These are phyloP conservation scores for Pythium chondricola DNA, from an alignment of 352 stramenopile species.

Conservation along the genomic window DNA sequence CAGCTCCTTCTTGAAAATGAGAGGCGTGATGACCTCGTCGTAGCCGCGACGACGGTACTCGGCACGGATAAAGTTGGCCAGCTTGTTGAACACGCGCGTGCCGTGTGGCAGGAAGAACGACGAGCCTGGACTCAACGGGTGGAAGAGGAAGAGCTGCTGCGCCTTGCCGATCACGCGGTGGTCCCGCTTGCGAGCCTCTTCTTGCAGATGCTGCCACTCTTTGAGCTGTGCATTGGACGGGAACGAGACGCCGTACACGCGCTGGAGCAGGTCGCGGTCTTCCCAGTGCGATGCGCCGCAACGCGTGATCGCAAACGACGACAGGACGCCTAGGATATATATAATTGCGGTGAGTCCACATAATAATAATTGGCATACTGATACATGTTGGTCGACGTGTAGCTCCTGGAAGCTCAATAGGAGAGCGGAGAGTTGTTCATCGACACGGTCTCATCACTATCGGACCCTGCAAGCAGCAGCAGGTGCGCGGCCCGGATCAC, in stretches of 20 bases:
- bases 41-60: slow-evolving; percentile 91
- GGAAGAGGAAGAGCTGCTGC: slow-evolving; percentile 97
- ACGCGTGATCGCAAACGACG: slow-evolving; percentile 94
- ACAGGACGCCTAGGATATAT: slow-evolving; percentile 60
- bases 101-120: slow-evolving; percentile 98
- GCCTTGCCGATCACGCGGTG: slow-evolving; percentile 92
- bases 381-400: slow-evolving; percentile 72
- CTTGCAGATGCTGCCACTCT: slow-evolving; percentile 83
- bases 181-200: slow-evolving; percentile 96
- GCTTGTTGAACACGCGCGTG: slow-evolving; percentile 97
- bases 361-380: neutral
- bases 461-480: too few species aligned
- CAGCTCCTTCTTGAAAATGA: slow-evolving; percentile 97
- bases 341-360: neutral
- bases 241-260: slow-evolving; percentile 97
- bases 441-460: slow-evolving; percentile 28
- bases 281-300: slow-evolving; percentile 93
- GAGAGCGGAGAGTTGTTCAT: slow-evolving; percentile 72
- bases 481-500: too few species aligned
- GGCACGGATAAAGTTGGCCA: slow-evolving; percentile 81
- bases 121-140: slow-evolving; percentile 93
- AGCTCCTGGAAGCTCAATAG: slow-evolving; percentile 64
- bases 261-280: slow-evolving; percentile 89
- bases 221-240: slow-evolving; percentile 86
- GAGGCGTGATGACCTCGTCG: slow-evolving; percentile 95